Base-by-base conservation (phyloP, 352 stramenopile genomes). In the Globisporangium cederbergense region DNA sequence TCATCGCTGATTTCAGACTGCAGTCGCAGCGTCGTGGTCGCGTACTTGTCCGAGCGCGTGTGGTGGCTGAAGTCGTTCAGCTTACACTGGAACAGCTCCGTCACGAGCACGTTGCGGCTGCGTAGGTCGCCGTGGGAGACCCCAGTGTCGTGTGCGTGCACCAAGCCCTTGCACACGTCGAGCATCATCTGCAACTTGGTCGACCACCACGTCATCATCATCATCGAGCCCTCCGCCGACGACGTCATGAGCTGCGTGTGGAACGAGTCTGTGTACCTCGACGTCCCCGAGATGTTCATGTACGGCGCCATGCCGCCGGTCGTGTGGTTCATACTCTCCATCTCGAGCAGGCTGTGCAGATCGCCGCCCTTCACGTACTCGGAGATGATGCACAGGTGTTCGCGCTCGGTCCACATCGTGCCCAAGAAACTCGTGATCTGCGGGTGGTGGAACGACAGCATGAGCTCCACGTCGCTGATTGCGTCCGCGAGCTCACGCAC, bases 341-440 rank as follows among this genome's bases (percentile, higher is more conserved):
- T 47, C 25, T 90, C 81, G 0, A 91, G 69, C n/a, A 87, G 22
- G 25, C 70, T 73, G 2, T 79, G 68, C 36, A 93, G 56, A 64
- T 93, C 83, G 1, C 83, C 81, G 1, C 67, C 69, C 32, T 77
- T 73, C 10, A 90, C 74, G 60, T 87, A 90, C 70, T 93, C 83
- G 9, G 79, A 85, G 49, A 93, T 79, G 50, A 88, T 66, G 14
- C 79, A 88, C 40, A 93, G 72, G 30, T 93, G 77, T 36, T 86
- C 76, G 18, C 66, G 68, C 18, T 83, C 73, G 4, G 65, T 82
- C 85, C 85, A 93, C 69, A 88, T 89, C 18, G 81, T 88, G 11
- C 88, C 88, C 8, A 94, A 56, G 28, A 83, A 88, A 14, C 61
- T 59, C 13, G 93, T 80, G 54, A 96, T 86, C 40, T 89, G 75